Base-by-base conservation (phyloP, 805 yeast genomes). In the Wickerhamomyces canadensis region DNA sequence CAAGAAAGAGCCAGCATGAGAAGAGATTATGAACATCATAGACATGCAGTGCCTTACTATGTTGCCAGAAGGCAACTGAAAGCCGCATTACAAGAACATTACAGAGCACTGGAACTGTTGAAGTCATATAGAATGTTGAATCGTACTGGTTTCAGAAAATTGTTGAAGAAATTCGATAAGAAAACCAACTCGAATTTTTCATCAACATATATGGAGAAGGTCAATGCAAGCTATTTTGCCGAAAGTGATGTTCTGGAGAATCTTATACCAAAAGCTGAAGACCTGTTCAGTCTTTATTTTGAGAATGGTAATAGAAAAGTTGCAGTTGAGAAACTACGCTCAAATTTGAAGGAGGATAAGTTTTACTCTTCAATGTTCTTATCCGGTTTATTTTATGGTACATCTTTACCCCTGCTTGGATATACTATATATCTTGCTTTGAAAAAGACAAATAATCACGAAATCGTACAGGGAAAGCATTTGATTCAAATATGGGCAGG, bases 401-500 rank as follows among this genome's bases (percentile, higher is more conserved):
- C 80, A 4, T 73, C 86, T 0, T 32, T 83, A 3, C 91, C 95
- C 1, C 61, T 93, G 14, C 63, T 84, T n/a, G 54, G 68, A 1
- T 70, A 78, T 38, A 81, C 84, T 0, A 39, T 86, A 2, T 71
- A 68, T 37, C 45, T 61, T 4, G 88, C 80, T 0, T 59, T 80
- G 10, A 38, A 55, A 15, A 70, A 70, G 18, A 43, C 68, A 1
- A 53, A 60, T 12, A 57, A 64, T 14, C 65, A 69, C 0, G 55
- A 54, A 1, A 55, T 76, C 3, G 75, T 76, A 0, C 83, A 80
- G 43, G 84, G 80, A 0, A 63, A 58, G 31, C 80, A 63, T 41
- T 52, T 91, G 38, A 58, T 91, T 28, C 98, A 94, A 51, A 69
- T 93, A 4, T 93, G 96, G 95, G 97, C 82, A 8, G 98, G 98